These are phyloP conservation scores for Cercospora citrullina DNA, from an alignment of 2,329 filamentous ascomycete genomes.

Conservation along the genomic window DNA sequence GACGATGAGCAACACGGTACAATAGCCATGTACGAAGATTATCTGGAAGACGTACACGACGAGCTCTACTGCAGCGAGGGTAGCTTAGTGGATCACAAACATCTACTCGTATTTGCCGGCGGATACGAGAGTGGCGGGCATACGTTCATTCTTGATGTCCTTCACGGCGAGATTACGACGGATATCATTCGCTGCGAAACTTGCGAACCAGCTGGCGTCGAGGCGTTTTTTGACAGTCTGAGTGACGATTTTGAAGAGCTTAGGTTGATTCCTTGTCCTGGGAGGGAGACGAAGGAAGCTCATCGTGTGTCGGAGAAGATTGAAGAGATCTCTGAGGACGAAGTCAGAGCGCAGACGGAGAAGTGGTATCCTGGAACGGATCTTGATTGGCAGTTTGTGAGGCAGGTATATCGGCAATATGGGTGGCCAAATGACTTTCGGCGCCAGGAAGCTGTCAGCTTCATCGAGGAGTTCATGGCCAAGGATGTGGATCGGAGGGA, in stretches of 20 bases:
- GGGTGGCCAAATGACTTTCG: neutral
- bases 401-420: neutral
- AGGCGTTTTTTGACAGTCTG: neutral
- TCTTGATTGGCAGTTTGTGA: slow-evolving; percentile 9
- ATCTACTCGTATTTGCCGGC: neutral
- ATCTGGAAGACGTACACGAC: neutral
- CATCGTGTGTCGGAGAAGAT: neutral
- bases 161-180: neutral
- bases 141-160: neutral
- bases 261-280: neutral
- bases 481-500: neutral
- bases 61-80: neutral
- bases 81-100: neutral
- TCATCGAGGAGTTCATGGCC: neutral
- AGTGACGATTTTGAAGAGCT: neutral
- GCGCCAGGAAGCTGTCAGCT: neutral
- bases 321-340: neutral
- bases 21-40: neutral
- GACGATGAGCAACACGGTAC: neutral
- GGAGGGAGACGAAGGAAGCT: neutral
- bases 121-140: slow-evolving; percentile 11
- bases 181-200: neutral
- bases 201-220: neutral
- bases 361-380: slow-evolving; percentile 6
- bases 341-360: neutral